phyloP scores from a whole-genome alignment of 2,329 filamentous ascomycete species.

The Orbilia javanica region DNA sequence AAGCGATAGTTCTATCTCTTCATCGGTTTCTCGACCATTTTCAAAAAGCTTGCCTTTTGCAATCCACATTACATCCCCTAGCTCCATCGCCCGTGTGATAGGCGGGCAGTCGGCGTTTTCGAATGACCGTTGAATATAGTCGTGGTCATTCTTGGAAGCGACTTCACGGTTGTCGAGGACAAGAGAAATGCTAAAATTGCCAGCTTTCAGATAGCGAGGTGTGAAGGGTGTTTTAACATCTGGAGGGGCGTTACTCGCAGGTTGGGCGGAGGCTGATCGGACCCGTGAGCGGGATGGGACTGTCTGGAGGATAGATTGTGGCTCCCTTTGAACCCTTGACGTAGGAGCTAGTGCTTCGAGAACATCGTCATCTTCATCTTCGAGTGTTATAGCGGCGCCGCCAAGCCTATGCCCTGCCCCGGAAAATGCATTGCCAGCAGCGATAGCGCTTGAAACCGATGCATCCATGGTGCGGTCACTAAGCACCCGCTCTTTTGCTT shows the following conservation, averaged over 20 bases:
- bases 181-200: slow-evolving; percentile 78
- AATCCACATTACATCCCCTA: slow-evolving; percentile 84
- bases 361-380: slow-evolving; percentile 52
- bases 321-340: not conserved
- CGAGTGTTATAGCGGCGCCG: not conserved
- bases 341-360: slow-evolving; percentile 21
- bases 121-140: slow-evolving; percentile 81
- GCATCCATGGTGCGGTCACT: slow-evolving; percentile 21
- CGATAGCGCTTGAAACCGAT: slow-evolving; percentile 29
- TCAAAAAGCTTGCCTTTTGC: slow-evolving; percentile 72
- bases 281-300: slow-evolving; percentile 18
- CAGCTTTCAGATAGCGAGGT: slow-evolving; percentile 74
- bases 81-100: slow-evolving; percentile 76
- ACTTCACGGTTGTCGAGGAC: slow-evolving; percentile 82
- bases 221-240: slow-evolving; percentile 66
- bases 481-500: slow-evolving; percentile 9
- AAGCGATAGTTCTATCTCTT: slow-evolving; percentile 74
- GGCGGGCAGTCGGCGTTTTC: slow-evolving; percentile 75
- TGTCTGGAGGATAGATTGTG: not conserved
- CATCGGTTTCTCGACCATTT: slow-evolving; percentile 68
- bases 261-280: slow-evolving; percentile 41
- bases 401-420: not conserved
- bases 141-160: slow-evolving; percentile 75
- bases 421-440: slow-evolving; percentile 25
- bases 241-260: slow-evolving; percentile 45